Evolutionary conservation across 1,284 basidiomycete species (phyloP).

Genomic region (Schizopora paradoxa): DNA sequence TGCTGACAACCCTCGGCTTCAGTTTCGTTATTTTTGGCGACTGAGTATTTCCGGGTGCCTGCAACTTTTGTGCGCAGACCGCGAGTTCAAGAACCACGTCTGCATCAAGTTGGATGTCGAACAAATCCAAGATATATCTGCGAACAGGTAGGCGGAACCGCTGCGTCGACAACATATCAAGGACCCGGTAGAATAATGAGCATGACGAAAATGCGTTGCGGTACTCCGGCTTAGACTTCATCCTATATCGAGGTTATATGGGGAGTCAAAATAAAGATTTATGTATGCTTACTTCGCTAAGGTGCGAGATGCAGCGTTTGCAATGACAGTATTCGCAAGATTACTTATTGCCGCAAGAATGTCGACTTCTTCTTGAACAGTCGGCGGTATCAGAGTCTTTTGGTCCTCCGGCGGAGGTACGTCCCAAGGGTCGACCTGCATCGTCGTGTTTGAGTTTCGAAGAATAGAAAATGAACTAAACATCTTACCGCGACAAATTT

Average conservation of each 20-base stretch:
- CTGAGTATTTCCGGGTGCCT: conserved; percentile 18
- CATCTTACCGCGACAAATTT: conserved; percentile 75
- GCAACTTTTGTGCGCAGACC: conserved; percentile 44
- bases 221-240: conserved; percentile 77
- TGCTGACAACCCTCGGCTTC: conserved; percentile 42
- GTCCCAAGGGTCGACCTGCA: conserved; percentile 76
- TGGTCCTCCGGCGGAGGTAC: conserved; percentile 40
- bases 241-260: conserved; percentile 36
- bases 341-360: conserved; percentile 90
- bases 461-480: not conserved
- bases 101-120: conserved; percentile 72
- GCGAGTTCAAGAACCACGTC: conserved; percentile 49
- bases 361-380: conserved; percentile 74
- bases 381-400: conserved; percentile 55
- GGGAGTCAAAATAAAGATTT: not conserved
- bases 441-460: not conserved
- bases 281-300: conserved; percentile 62
- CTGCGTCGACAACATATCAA: conserved; percentile 82
- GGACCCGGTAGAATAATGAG: conserved; percentile 74
- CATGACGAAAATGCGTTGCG: conserved; percentile 74
- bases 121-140: conserved; percentile 88
- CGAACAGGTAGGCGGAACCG: conserved; percentile 88
- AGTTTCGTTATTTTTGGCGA: conserved; percentile 36
- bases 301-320: conserved; percentile 85
- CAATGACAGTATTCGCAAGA: conserved; percentile 92